These are phyloP conservation scores for Macrocystidia cucumis DNA, from an alignment of 1,284 basidiomycete species.

Conservation along the genomic window DNA sequence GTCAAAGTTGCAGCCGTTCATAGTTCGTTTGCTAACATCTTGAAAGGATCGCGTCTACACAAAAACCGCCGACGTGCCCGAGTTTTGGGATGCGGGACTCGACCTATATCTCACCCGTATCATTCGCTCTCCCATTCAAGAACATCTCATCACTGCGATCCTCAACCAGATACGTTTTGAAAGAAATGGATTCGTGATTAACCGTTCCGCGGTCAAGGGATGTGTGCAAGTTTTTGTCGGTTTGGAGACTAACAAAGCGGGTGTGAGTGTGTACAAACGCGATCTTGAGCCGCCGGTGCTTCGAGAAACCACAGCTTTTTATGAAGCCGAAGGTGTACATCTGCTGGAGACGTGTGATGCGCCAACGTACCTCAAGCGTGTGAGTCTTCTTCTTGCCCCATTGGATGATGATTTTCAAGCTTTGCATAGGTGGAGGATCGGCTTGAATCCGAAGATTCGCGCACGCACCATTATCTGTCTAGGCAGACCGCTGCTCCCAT, in stretches of 20 bases:
- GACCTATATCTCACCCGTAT: conserved; percentile 84
- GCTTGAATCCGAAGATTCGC: conserved; percentile 79
- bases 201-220: conserved; percentile 85
- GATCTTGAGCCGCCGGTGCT: conserved; percentile 86
- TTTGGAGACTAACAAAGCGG: conserved; percentile 46
- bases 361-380: conserved; percentile 75
- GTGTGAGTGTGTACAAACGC: conserved; percentile 71
- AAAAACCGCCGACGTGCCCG: conserved; percentile 61
- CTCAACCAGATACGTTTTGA: conserved; percentile 88
- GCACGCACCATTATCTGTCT: conserved; percentile 88
- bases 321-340: conserved; percentile 67
- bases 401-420: conserved; percentile 8
- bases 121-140: conserved; percentile 77
- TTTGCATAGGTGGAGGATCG: conserved; percentile 70
- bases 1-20: conserved; percentile 21
- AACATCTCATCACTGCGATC: conserved; percentile 77
- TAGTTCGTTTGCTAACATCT: conserved; percentile 8
- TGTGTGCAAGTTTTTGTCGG: conserved; percentile 84
- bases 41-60: conserved; percentile 87
- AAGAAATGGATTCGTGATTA: conserved; percentile 87
- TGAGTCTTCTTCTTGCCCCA: conserved; percentile 29
- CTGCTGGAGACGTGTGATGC: conserved; percentile 76
- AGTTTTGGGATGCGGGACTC: conserved; percentile 80
- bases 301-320: conserved; percentile 75
- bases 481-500: conserved; percentile 68